Percentiles rank a stretch among this genome's conserved stretches.
These are phyloP conservation scores for Suillus fuscotomentosus DNA, from an alignment of 768 basidiomycete genomes.

Conservation along the genomic window DNA sequence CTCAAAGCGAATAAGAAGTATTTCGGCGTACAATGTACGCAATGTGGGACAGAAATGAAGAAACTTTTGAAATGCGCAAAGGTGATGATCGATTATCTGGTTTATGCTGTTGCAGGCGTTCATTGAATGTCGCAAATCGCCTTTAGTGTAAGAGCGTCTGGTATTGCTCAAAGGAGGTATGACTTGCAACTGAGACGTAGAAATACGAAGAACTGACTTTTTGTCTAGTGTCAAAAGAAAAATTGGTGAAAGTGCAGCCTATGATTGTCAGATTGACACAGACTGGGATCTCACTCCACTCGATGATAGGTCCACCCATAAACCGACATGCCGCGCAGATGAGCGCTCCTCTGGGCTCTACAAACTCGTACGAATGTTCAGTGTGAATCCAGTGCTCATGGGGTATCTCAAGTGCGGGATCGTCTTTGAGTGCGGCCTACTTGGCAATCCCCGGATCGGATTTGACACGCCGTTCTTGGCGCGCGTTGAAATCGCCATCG, in stretches of 20 bases:
- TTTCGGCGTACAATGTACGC: slow-evolving; percentile 8
- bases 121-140: neutral
- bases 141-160: slow-evolving; percentile 18
- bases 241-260: slow-evolving; percentile 10
- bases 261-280: neutral
- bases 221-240: slow-evolving; percentile 13
- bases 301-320: slow-evolving; percentile 13
- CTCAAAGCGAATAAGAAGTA: neutral
- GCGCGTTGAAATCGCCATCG: slow-evolving; percentile 14
- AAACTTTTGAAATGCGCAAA: slow-evolving; percentile 14
- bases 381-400: slow-evolving; percentile 6
- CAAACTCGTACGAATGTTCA: slow-evolving; percentile 13
- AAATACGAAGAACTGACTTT: neutral
- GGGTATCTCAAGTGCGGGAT: slow-evolving; percentile 8
- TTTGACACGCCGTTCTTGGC: slow-evolving; percentile 15
- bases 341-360: slow-evolving; percentile 15
- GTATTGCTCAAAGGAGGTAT: slow-evolving; percentile 18
- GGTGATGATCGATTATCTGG: neutral
- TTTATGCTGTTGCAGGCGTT: neutral
- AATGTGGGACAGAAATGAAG: slow-evolving; percentile 7
- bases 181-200: too few relatives aligned
- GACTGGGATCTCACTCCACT: neutral
- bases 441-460: slow-evolving; percentile 10
- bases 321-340: slow-evolving; percentile 5
- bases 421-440: slow-evolving; percentile 13